Evolutionary conservation across 345 rosid genomes (phyloP), one percentile per base, ranked within the genome.

Genomic region (Camelina sativa): DNA sequence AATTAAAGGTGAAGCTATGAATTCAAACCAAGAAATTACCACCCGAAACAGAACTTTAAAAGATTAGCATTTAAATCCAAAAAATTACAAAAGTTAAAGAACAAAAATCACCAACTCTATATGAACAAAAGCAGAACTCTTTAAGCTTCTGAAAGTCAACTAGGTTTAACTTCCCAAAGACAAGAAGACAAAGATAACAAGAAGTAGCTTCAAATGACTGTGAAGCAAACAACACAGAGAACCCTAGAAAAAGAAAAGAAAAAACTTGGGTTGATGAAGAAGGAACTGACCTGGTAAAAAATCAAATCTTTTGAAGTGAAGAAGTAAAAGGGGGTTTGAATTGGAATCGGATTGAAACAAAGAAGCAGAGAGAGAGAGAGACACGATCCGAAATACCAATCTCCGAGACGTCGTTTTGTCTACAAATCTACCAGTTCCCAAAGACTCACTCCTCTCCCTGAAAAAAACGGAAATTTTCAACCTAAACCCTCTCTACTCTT

Each of bases 391-490:
- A 61, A 61, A 46, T 41, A 46, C 47, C 81, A 67, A 72, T 72
- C 81, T 73, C 77, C 77, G 66, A 78, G 78, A 78, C 68, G 73
- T 59, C 69, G 76, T 71, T 71, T 57, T 58, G 80, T 71, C 62
- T 77, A 23, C 25, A 41, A 51, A 65, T 52, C 64, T 25, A 72
- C 74, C 74, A 32, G 19, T 61, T 61, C 76, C 76, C 68, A 72
- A 62, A 62, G 25, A 51, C 47, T 28, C 30, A n/a, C 30, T 28
- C 30, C 30, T 28, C 48, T 35, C 59, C 12, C 38, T 5, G 40
- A 22, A 61, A 20, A n/a, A 3, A 28, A 43, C 40, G 57, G 51
- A 8, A 65, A 30, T 10, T 74, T 74, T 20, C 66, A 74, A n/a
- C 57, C 32, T 65, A 44, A 65, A 15, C 66, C 78, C 66, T 19